Evolutionary conservation across 352 stramenopile genomes (phyloP).

Genomic region (Chloridella minuta): DNA sequence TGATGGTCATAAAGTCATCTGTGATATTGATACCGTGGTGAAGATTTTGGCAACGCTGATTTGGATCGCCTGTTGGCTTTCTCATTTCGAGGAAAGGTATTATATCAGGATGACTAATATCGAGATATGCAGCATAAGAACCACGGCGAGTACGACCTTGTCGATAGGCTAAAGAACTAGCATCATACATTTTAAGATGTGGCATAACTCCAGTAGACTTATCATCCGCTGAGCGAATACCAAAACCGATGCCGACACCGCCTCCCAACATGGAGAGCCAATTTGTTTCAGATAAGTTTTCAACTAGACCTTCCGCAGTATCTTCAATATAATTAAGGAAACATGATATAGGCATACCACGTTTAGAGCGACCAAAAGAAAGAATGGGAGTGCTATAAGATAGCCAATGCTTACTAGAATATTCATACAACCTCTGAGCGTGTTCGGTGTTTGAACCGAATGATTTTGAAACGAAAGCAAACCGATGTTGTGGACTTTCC

Average conservation of each 20-base stretch:
- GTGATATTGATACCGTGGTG: neutral
- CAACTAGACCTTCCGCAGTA: neutral
- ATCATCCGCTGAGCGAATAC: neutral
- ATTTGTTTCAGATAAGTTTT: neutral
- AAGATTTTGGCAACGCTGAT: neutral
- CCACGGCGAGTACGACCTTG: neutral
- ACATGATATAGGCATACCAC: neutral
- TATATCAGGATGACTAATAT: neutral
- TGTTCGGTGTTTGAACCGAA: no score
- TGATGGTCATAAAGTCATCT: neutral
- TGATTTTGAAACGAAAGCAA: neutral
- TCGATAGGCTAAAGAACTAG: neutral
- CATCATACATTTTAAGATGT: neutral
- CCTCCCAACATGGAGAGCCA: neutral
- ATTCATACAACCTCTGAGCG: neutral
- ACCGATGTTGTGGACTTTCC: neutral
- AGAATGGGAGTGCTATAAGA: neutral
- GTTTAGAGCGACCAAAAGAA: neutral
- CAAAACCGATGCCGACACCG: no score
- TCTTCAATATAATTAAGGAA: neutral
- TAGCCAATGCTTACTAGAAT: neutral
- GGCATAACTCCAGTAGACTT: neutral
- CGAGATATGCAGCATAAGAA: neutral
- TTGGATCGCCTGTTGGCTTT: neutral
- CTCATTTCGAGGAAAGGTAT: neutral